Evolutionary conservation across 2,329 filamentous ascomycete genomes (phyloP), one percentile per base, ranked within the genome.

Genomic region (Cladosporium sp.): DNA sequence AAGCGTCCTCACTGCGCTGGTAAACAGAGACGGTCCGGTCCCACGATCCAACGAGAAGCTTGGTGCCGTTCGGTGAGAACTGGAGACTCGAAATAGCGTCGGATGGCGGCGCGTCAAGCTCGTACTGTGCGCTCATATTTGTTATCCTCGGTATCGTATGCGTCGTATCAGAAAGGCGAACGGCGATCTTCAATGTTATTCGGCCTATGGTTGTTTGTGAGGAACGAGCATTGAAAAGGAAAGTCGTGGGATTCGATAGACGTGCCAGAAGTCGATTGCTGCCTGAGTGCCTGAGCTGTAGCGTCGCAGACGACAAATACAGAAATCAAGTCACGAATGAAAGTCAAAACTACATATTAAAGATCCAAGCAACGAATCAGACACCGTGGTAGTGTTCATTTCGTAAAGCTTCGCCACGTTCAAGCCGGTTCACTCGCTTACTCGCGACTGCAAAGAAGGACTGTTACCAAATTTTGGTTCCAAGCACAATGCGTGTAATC

Each of bases 21-120:
- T 97, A 97, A 53, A 93, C 80, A 74, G 97, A 96, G 57, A 96
- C 85, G 71, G 90, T 85, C 74, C 87, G 90, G 75, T 97, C 93
- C 94, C 94, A 99, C 57, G 91, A 96, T 10, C 92, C 88, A 66
- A 93, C 92, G n/a, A 95, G 83, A 36, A 99, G 82, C 65, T 86
- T 88, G 55, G 81, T 84, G 3, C 87, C 82, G n/a, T 86, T 85
- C 35, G 91, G 89, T 63, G 92, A 90, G 80, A 96, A 99, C 69
- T 85, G 85, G 68, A 97, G 79, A 22, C 91, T 82, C 48, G 93
- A 96, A 67, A 97, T 88, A 66, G 89, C 90, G 75, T 99, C 94
- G 65, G 82, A 83, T 10, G 94, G 94, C 47, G 91, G 87, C 66
- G 90, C 84, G 60, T 86, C 81, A 69, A 97, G 83, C 74, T 94